phyloP scores from a whole-genome alignment of 2,329 filamentous ascomycete genomes.

The Sporothrix mexicana region DNA sequence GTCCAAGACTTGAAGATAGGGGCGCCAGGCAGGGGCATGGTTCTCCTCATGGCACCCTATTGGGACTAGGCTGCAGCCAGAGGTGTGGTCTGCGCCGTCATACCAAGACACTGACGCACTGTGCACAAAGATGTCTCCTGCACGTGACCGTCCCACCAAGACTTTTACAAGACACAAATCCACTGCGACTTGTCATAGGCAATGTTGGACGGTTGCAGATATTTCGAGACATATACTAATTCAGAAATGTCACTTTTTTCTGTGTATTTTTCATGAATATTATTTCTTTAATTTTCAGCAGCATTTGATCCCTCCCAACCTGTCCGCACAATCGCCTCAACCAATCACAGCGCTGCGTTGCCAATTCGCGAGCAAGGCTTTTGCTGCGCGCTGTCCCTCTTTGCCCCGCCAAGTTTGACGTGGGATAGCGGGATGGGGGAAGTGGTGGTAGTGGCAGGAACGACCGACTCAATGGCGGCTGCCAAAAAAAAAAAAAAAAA shows the following conservation, averaged over 20 bases:
- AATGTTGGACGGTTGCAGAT: not conserved
- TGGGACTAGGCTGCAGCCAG: slow-evolving; percentile 27
- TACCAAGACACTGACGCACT: slow-evolving; percentile 17
- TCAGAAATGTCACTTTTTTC: no score
- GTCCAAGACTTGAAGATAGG: slow-evolving; percentile 1
- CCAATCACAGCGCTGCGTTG: slow-evolving; percentile 11
- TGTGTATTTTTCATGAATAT: no score
- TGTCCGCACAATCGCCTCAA: not conserved
- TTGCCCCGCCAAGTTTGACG: slow-evolving; percentile 15
- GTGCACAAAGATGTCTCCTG: slow-evolving; percentile 14
- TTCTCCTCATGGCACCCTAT: not conserved
- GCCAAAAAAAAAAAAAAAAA: not conserved
- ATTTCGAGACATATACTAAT: not conserved
- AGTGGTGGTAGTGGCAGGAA: slow-evolving; percentile 3
- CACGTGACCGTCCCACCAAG: not conserved
- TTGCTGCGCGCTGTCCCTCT: not conserved
- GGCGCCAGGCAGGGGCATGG: not conserved
- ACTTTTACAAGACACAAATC: not conserved
- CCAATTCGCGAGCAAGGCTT: slow-evolving; percentile 14
- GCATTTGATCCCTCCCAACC: no score
- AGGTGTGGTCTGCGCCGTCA: slow-evolving; percentile 2
- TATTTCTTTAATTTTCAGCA: no score
- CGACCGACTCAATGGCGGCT: slow-evolving; percentile 14
- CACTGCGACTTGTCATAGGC: not conserved
- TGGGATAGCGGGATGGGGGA: slow-evolving; percentile 12